Evolutionary conservation across 176 grass and related monocot genomes (phyloP).

Genomic region (Musa troglodytarum): DNA sequence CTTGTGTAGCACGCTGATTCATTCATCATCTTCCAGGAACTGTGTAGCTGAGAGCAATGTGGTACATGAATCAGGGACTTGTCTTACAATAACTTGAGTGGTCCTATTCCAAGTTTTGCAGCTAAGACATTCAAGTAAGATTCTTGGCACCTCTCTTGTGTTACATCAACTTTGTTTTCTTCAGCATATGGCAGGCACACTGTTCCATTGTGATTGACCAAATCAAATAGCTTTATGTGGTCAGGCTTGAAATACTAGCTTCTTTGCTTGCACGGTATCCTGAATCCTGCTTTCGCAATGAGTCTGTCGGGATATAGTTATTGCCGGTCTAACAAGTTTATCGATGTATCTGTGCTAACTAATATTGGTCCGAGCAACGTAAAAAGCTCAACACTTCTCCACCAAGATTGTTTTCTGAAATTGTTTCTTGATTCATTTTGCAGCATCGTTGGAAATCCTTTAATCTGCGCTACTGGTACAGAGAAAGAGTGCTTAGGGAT

Average conservation of each 20-base stretch:
- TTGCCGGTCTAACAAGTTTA: not conserved
- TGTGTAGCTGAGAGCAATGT: not conserved
- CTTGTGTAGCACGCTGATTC: not conserved
- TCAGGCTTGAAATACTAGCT: not conserved
- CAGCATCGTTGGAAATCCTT: constrained; percentile 97
- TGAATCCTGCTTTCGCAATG: not conserved
- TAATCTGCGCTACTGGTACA: constrained; percentile 50
- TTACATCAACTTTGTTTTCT: not conserved
- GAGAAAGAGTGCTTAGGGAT: constrained; percentile 72
- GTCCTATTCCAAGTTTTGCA: constrained; percentile 51
- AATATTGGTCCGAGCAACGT: no score
- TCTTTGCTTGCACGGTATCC: not conserved
- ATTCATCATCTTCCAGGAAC: not conserved
- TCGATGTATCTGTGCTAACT: not conserved
- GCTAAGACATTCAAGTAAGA: constrained; percentile 82
- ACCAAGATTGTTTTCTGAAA: not conserved
- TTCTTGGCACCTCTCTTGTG: not conserved
- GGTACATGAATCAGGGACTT: constrained; percentile 13
- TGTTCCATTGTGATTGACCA: constrained; percentile 2
- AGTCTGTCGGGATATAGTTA: not conserved
- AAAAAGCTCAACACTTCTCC: no score
- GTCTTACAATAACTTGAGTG: constrained; percentile 18
- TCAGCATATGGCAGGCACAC: not conserved
- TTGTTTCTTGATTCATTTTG: constrained; percentile 21
- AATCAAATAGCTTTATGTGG: not conserved